Evolutionary conservation across 345 rosid genomes (phyloP), one percentile per base, ranked within the genome.

Genomic region (Gossypium turneri): DNA sequence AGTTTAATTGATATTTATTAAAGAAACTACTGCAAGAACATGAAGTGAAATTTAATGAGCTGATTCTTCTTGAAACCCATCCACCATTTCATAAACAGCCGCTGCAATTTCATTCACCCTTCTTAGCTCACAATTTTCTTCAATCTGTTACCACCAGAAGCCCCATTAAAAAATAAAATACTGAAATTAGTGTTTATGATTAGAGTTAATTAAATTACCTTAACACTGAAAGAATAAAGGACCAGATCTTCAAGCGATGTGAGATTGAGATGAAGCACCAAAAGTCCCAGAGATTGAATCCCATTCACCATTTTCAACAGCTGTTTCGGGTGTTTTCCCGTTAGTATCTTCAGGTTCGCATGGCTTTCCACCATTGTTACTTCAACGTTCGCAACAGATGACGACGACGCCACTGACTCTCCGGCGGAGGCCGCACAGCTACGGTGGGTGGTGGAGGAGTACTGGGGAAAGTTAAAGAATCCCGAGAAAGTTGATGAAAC

Each of bases 291-390:
- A 60, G 87, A 78, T 69, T 77, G 65, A 61, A 92, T 60, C 44
- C 82, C 92, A 16, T 45, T 69, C 61, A 90, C 82, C 80, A 90
- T 81, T 76, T 86, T 88, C 80, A 82, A 45, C 43, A 88, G 82
- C 75, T 87, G 87, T 76, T 74, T 88, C 44, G 89, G 92, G 3
- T 72, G 80, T 70, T 70, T 81, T 79, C 75, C 84, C 41, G 83
- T 69, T 45, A 79, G 76, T 73, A 92, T 84, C 79, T 86, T 88
- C 66, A 92, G 77, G 81, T 84, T 90, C 29, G 87, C 90, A 67
- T 88, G 86, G 50, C 70, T 79, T 43, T 87, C 93, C 56, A 82
- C 81, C 88, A 87, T 78, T 16, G 86, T 88, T 47, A 90, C 94
- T 76, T 88, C 90, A 61, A 92, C 86, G 24, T 88, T 85, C 3